Conservation (phyloP, 73 alveolate species). For the Paramecium biaurelia region DNA sequence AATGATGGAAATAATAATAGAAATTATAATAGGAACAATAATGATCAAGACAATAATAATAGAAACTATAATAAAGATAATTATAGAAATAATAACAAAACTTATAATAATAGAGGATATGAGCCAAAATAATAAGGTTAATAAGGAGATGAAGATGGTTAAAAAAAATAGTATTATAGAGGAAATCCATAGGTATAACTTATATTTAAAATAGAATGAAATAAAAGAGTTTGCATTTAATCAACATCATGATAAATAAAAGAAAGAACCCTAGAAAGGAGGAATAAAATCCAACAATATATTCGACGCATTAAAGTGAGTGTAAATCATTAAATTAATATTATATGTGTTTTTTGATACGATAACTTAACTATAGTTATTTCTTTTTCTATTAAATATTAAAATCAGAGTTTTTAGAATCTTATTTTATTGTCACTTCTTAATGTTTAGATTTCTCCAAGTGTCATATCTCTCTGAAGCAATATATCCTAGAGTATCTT, state of each 20-base stretch:
- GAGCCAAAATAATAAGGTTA: not conserved
- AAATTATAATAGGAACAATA: not conserved
- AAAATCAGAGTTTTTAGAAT: not conserved
- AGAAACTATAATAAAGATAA: not conserved
- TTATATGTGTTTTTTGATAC: not conserved
- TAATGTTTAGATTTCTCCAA: not conserved
- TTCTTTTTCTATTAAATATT: not conserved
- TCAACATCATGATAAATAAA: not conserved
- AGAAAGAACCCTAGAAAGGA: not conserved
- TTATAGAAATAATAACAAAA: not conserved
- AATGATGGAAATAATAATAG: not conserved
- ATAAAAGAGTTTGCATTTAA: not conserved
- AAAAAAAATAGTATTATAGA: not conserved
- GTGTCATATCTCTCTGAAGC: not conserved
- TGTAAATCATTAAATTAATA: not conserved
- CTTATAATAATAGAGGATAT: not conserved
- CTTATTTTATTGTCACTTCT: not conserved
- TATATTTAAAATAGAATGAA: not conserved
- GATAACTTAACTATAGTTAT: not conserved
- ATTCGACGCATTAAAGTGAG: not conserved
- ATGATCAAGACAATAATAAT: not conserved
- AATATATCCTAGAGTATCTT: not conserved
- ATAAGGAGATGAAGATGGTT: not conserved
- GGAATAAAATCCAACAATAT: not conserved
- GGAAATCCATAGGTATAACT: not conserved